phyloP scores from a whole-genome alignment of 306 rosid genomes.

The Lotus japonicus region DNA sequence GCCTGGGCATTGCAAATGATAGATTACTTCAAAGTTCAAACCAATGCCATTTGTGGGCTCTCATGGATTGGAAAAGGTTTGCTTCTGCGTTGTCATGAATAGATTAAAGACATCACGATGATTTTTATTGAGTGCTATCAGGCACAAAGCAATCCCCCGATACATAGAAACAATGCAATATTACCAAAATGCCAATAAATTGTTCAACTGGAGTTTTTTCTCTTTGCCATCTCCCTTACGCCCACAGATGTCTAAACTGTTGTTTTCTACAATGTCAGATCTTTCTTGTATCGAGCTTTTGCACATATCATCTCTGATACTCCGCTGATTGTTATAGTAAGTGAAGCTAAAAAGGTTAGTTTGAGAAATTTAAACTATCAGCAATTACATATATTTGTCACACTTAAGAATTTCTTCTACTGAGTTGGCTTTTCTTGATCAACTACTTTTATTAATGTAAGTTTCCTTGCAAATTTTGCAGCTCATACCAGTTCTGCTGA shows the following conservation, averaged over 20 bases:
- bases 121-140: conserved; percentile 56
- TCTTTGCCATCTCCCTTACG: not conserved
- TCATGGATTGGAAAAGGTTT: conserved; percentile 95
- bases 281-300: conserved; percentile 56
- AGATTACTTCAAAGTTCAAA: conserved; percentile 59
- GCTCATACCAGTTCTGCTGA: conserved; percentile 73
- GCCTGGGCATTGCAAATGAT: conserved; percentile 50
- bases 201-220: conserved; percentile 13
- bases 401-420: not conserved
- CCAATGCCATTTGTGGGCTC: conserved; percentile 70
- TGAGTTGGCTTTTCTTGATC: conserved; percentile 12
- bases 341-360: conserved; percentile 79
- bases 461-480: conserved; percentile 39
- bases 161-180: too few species aligned
- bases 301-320: conserved; percentile 66
- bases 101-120: conserved; percentile 66
- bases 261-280: conserved; percentile 42
- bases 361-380: conserved; percentile 7
- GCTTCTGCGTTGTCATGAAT: conserved; percentile 76
- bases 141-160: conserved; percentile 2
- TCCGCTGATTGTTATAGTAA: conserved; percentile 59
- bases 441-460: conserved; percentile 7
- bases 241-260: conserved; percentile 11
- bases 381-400: not conserved
- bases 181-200: too few species aligned